phyloP scores from a whole-genome alignment of 2,329 filamentous ascomycete genomes.

The Corinectria fuckeliana region DNA sequence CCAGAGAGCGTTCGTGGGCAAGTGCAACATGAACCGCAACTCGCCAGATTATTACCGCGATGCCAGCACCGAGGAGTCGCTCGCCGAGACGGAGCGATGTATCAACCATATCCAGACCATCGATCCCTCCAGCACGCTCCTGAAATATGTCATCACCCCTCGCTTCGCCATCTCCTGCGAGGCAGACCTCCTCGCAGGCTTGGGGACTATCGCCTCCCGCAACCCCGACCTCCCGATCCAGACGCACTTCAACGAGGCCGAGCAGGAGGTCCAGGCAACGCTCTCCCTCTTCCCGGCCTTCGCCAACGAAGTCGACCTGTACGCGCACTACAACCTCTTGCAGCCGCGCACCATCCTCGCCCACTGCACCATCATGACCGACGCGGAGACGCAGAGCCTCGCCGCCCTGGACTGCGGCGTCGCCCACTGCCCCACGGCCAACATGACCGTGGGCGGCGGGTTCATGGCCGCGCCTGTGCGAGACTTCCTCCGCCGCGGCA shows the following conservation, averaged over 20 bases:
- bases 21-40: constrained; percentile 68
- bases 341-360: constrained; percentile 65
- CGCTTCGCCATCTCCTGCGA: constrained; percentile 69
- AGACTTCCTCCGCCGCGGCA: constrained; percentile 60
- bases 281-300: constrained; percentile 62
- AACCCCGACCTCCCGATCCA: constrained; percentile 63
- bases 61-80: constrained; percentile 50
- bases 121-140: constrained; percentile 51
- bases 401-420: constrained; percentile 60
- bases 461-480: constrained; percentile 68
- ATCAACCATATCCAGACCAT: constrained; percentile 54
- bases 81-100: constrained; percentile 56
- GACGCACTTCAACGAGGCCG: constrained; percentile 72
- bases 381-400: constrained; percentile 60
- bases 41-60: constrained; percentile 62
- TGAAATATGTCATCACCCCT: constrained; percentile 61
- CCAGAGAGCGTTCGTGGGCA: constrained; percentile 66
- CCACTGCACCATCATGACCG: constrained; percentile 68
- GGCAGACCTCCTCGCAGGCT: constrained; percentile 56
- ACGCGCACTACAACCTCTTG: constrained; percentile 61
- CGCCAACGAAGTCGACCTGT: constrained; percentile 64
- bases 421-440: constrained; percentile 69
- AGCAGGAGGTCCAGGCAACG: constrained; percentile 64
- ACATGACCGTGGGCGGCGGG: constrained; percentile 67
- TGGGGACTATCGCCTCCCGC: constrained; percentile 59